Percentiles rank a stretch among this genome's conserved stretches.
Evolutionary conservation across 2,329 filamentous ascomycete genomes (phyloP).

Genomic region (Arthrobotrys pseudoclavata): DNA sequence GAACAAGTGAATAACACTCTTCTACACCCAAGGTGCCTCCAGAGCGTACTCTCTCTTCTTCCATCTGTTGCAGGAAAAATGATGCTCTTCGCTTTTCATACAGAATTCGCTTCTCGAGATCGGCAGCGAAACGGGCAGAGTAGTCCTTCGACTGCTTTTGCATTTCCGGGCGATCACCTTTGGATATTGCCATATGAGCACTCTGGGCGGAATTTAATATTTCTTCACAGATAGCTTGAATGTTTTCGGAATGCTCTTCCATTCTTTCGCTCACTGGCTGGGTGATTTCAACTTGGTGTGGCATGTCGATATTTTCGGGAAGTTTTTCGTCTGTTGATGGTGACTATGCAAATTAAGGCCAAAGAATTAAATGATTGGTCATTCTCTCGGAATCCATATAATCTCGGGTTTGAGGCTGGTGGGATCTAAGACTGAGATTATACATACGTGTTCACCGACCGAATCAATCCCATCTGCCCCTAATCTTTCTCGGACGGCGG

Average conservation of each 20-base stretch:
- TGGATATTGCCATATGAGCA: neutral
- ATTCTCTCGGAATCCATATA: no score
- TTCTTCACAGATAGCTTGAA: neutral
- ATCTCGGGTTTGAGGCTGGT: no score
- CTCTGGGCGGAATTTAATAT: neutral
- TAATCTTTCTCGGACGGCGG: no score
- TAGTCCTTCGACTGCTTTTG: neutral
- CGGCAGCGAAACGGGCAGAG: neutral
- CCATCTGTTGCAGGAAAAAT: neutral
- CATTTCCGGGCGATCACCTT: no score
- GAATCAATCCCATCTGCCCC: no score
- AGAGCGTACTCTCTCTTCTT: neutral
- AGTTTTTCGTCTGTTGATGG: no score
- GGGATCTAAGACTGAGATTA: no score
- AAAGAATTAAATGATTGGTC: no score
- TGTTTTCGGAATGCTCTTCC: neutral
- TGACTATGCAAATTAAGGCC: no score
- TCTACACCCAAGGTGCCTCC: neutral
- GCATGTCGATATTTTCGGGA: neutral
- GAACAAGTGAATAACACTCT: conserved; percentile 4
- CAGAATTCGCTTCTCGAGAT: neutral
- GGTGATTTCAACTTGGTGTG: neutral
- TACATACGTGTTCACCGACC: no score
- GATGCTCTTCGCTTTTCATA: neutral
- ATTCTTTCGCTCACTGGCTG: neutral